Conservation (phyloP, 1,139 yeast species). For the Protomyces inundatus region DNA sequence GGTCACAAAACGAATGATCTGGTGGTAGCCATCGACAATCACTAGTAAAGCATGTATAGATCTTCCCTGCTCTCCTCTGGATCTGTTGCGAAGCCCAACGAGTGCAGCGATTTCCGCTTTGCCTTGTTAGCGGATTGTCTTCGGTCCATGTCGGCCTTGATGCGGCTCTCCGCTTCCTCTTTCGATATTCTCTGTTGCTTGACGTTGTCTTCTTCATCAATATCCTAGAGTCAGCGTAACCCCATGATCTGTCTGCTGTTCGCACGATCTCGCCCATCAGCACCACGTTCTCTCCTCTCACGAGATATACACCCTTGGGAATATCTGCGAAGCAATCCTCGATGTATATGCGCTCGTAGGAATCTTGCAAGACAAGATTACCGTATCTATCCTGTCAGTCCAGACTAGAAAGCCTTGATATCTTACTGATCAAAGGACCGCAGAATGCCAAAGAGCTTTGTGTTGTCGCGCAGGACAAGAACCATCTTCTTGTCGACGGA, state of each 20-base stretch:
- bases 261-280: slow-evolving; percentile 73
- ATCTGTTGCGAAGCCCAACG: slow-evolving; percentile 26
- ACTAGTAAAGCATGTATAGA: slow-evolving; percentile 14
- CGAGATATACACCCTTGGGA: slow-evolving; percentile 73
- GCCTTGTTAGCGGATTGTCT: slow-evolving; percentile 46
- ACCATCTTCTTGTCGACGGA: slow-evolving; percentile 81
- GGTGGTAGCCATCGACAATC: neutral
- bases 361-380: slow-evolving; percentile 84
- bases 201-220: slow-evolving; percentile 75
- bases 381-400: slow-evolving; percentile 42
- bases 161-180: slow-evolving; percentile 50
- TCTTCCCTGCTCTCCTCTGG: slow-evolving; percentile 23
- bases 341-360: slow-evolving; percentile 77
- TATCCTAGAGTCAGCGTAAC: slow-evolving; percentile 45
- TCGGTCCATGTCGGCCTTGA: slow-evolving; percentile 41
- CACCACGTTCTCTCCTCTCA: slow-evolving; percentile 97
- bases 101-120: slow-evolving; percentile 48
- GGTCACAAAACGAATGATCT: too few species aligned
- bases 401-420: slow-evolving; percentile 26
- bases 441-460: slow-evolving; percentile 79
- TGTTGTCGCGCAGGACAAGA: slow-evolving; percentile 84
- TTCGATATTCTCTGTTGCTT: slow-evolving; percentile 56
- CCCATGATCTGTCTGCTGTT: neutral
- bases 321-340: slow-evolving; percentile 63
- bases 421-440: slow-evolving; percentile 93